Conservation (phyloP, 495 filamentous ascomycete species). For the Xylaria scruposa region DNA sequence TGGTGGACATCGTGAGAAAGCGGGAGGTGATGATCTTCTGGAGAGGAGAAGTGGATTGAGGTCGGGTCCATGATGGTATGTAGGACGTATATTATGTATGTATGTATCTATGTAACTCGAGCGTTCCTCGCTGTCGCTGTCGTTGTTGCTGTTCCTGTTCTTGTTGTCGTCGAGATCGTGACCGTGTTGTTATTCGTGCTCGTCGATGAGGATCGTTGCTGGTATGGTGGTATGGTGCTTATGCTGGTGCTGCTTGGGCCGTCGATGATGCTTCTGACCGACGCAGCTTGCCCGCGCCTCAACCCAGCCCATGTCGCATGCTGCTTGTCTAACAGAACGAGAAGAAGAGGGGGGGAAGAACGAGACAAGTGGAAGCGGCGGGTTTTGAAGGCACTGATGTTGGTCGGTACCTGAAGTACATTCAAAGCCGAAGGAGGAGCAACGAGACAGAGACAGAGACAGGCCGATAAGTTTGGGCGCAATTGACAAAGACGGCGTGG, state of each 20-base stretch:
- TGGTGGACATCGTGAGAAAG: slow-evolving; percentile 35
- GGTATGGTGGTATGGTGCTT: slow-evolving; percentile 29
- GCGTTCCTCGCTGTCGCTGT: background rate
- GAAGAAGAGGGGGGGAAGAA: background rate
- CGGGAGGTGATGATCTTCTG: slow-evolving; percentile 21
- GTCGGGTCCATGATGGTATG: slow-evolving; percentile 37
- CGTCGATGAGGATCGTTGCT: background rate
- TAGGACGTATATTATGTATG: background rate
- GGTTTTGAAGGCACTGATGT: slow-evolving; percentile 3
- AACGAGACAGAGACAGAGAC: background rate
- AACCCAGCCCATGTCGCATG: slow-evolving; percentile 28
- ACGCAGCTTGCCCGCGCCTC: slow-evolving; percentile 26
- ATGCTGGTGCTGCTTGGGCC: slow-evolving; percentile 30
- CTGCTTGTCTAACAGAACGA: slow-evolving; percentile 1
- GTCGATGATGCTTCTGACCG: slow-evolving; percentile 26
- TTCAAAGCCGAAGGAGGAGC: background rate
- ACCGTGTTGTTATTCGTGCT: background rate
- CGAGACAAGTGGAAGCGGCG: background rate
- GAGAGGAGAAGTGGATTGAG: slow-evolving; percentile 34
- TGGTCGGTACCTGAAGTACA: background rate
- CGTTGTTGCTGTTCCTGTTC: background rate
- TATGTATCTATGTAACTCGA: background rate
- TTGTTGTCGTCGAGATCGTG: background rate
- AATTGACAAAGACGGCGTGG: background rate
- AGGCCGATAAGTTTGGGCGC: background rate